These are phyloP conservation scores for Quercus phellos DNA, from an alignment of 331 rosid species.

Conservation along the genomic window DNA sequence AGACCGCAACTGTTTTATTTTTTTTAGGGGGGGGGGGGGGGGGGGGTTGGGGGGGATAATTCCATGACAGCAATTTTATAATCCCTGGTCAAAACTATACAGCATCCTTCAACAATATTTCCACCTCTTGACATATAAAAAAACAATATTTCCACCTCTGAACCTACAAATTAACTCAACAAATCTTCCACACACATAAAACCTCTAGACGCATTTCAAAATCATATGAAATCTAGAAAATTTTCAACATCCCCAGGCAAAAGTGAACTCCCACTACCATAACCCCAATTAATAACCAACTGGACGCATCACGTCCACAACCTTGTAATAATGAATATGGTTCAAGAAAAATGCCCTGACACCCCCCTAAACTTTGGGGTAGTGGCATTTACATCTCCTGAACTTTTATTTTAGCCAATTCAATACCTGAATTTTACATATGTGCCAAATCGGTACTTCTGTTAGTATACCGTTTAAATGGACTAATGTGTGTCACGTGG, in stretches of 20 bases:
- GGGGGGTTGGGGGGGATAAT: accelerated
- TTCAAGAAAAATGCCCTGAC: background rate
- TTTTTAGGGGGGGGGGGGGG: accelerated
- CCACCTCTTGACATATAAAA: background rate
- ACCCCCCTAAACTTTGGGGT: no score
- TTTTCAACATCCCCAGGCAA: no score
- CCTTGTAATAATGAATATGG: background rate
- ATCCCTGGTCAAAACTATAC: background rate
- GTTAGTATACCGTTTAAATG: no score
- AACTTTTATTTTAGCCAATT: no score
- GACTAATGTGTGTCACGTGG: no score
- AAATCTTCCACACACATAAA: background rate
- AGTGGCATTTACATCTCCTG: no score
- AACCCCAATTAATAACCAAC: no score
- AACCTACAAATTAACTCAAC: background rate
- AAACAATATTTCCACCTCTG: background rate
- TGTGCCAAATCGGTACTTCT: no score
- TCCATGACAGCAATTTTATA: background rate
- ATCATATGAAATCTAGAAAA: background rate
- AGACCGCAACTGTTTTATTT: background rate
- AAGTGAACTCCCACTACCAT: no score
- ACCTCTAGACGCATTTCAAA: background rate
- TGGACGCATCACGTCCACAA: background rate
- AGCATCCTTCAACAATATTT: background rate
- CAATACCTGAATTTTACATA: no score